These are phyloP conservation scores for Aspergillus ustus DNA, from an alignment of 2,329 filamentous ascomycete species.

Conservation along the genomic window DNA sequence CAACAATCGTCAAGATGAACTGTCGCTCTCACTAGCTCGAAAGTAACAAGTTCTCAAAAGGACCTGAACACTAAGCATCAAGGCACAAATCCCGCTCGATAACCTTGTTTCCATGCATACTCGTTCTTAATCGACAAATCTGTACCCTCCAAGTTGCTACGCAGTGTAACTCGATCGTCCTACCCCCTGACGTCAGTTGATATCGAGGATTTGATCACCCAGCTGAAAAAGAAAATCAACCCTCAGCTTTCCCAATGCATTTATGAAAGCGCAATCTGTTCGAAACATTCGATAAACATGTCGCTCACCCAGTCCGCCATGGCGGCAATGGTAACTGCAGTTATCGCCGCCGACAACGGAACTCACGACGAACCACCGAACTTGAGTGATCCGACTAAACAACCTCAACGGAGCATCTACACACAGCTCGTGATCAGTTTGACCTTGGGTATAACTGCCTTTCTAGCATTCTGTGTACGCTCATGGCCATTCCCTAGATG, in stretches of 20 bases:
- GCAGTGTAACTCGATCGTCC: constrained; percentile 9
- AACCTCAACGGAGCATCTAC: constrained; percentile 44
- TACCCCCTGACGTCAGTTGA: constrained; percentile 34
- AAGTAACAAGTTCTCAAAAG: background rate
- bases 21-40: constrained; percentile 8
- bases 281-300: constrained; percentile 26
- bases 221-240: constrained; percentile 8
- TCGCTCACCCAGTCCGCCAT: constrained; percentile 36
- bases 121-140: background rate
- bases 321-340: constrained; percentile 27
- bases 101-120: background rate
- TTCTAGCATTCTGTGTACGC: constrained; percentile 53
- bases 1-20: constrained; percentile 14
- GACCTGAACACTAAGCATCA: background rate
- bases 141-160: background rate
- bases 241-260: constrained; percentile 22
- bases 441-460: constrained; percentile 48
- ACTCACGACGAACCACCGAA: constrained; percentile 27
- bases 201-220: constrained; percentile 17
- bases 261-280: constrained; percentile 8
- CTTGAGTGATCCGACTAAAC: constrained; percentile 35
- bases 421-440: constrained; percentile 51
- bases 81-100: constrained; percentile 1
- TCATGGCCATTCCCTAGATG: background rate
- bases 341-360: constrained; percentile 27